Evolutionary conservation across 352 stramenopile species (phyloP).

Genomic region (Chrysophaeum taylorii): DNA sequence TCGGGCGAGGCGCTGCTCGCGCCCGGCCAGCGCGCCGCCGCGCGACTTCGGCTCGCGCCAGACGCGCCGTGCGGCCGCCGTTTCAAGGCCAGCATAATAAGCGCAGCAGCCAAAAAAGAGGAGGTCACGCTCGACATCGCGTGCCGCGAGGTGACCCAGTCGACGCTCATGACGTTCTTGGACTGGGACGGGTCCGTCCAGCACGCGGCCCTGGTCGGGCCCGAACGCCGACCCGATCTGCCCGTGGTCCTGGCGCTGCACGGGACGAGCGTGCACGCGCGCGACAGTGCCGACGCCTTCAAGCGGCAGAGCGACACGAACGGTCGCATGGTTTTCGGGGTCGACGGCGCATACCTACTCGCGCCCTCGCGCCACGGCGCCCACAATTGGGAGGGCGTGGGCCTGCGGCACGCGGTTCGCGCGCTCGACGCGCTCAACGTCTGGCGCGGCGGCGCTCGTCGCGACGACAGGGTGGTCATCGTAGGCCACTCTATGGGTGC

Average conservation of each 20-base stretch:
- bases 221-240: not conserved
- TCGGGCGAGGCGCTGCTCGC: not conserved
- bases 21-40: not conserved
- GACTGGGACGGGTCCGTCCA: conserved; percentile 16
- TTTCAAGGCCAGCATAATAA: no score
- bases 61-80: no score
- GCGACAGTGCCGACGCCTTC: conserved; percentile 6
- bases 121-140: not conserved
- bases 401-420: not conserved
- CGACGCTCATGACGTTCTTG: conserved; percentile 10
- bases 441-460: not conserved
- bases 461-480: not conserved
- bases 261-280: conserved; percentile 6
- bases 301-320: no score
- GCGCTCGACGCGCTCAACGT: conserved; percentile 1
- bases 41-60: not conserved
- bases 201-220: conserved; percentile 5
- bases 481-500: conserved; percentile 17
- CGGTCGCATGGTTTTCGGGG: conserved; percentile 14
- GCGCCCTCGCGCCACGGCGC: conserved; percentile 14
- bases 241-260: conserved; percentile 1
- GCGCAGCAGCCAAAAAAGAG: no score
- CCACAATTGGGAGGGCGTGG: conserved; percentile 20
- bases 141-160: not conserved
- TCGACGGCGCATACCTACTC: not conserved